Conservation (phyloP, 495 filamentous ascomycete genomes). For the Talaromyces nanjingensis region DNA sequence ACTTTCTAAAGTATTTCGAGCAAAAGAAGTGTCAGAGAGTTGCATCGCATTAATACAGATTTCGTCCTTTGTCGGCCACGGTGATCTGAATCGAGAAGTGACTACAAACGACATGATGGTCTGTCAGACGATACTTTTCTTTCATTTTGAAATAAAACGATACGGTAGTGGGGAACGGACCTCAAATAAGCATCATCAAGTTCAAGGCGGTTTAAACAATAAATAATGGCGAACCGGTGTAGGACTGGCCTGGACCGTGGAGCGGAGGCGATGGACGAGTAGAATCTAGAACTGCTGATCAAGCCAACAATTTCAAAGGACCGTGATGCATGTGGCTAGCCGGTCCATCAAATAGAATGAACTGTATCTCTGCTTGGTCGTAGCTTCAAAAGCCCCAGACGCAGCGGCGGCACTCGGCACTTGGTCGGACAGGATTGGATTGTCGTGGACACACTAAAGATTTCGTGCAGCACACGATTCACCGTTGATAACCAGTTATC, state of each 20-base stretch:
- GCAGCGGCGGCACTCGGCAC: background rate
- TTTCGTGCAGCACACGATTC: constrained; percentile 1
- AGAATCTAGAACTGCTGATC: background rate
- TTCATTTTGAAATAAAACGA: background rate
- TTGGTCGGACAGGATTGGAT: constrained; percentile 1
- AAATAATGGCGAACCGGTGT: background rate
- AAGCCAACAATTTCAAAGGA: constrained; percentile 1
- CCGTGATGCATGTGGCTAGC: background rate
- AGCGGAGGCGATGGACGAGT: background rate
- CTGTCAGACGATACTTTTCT: background rate
- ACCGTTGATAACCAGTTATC: background rate
- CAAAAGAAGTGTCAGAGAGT: constrained; percentile 33
- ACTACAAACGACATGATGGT: constrained; percentile 6
- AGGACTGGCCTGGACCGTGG: background rate
- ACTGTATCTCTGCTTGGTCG: background rate
- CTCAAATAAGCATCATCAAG: constrained; percentile 8
- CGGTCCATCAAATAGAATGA: background rate
- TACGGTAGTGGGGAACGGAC: background rate
- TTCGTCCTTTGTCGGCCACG: constrained; percentile 3
- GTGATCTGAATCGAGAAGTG: constrained; percentile 6
- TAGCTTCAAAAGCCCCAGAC: background rate
- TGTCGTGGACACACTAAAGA: background rate
- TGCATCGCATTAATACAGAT: constrained; percentile 31
- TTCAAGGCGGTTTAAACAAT: background rate
- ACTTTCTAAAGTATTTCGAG: constrained; percentile 31